These are phyloP conservation scores for Paecilomyces sp. DNA, from an alignment of 2,329 filamentous ascomycete species.

Conservation along the genomic window DNA sequence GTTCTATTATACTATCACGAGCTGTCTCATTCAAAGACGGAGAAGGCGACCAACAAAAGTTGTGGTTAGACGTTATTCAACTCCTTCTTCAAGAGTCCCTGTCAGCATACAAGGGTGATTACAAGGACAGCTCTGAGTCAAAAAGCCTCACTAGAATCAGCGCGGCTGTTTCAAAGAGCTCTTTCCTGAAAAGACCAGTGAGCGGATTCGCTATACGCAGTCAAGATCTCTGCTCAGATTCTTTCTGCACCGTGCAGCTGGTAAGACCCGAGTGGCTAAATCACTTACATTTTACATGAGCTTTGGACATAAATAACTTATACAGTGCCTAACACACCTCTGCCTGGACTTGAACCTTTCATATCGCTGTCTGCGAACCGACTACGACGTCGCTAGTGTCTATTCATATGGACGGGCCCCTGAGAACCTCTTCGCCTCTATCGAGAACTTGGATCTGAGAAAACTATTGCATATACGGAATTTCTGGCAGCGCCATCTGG, in stretches of 20 bases:
- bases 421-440: slow-evolving; percentile 9
- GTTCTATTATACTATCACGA: slow-evolving; percentile 25
- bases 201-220: slow-evolving; percentile 8
- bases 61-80: slow-evolving; percentile 24
- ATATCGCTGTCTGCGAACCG: slow-evolving; percentile 17
- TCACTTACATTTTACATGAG: background rate
- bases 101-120: background rate
- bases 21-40: slow-evolving; percentile 19
- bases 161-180: slow-evolving; percentile 8
- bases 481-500: slow-evolving; percentile 36
- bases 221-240: slow-evolving; percentile 9
- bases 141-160: slow-evolving; percentile 18
- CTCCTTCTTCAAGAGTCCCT: slow-evolving; percentile 22
- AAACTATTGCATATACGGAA: slow-evolving; percentile 32
- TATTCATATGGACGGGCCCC: slow-evolving; percentile 13
- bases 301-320: slow-evolving; percentile 6
- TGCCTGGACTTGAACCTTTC: slow-evolving; percentile 20
- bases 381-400: slow-evolving; percentile 24
- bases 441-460: slow-evolving; percentile 17
- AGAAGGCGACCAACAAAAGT: slow-evolving; percentile 14
- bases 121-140: background rate
- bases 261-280: slow-evolving; percentile 12
- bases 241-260: slow-evolving; percentile 23
- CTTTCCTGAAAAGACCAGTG: slow-evolving; percentile 18
- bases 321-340: slow-evolving; percentile 25